These are phyloP conservation scores for Boletus rufocinnamomeus DNA, from an alignment of 768 basidiomycete genomes.

Conservation along the genomic window DNA sequence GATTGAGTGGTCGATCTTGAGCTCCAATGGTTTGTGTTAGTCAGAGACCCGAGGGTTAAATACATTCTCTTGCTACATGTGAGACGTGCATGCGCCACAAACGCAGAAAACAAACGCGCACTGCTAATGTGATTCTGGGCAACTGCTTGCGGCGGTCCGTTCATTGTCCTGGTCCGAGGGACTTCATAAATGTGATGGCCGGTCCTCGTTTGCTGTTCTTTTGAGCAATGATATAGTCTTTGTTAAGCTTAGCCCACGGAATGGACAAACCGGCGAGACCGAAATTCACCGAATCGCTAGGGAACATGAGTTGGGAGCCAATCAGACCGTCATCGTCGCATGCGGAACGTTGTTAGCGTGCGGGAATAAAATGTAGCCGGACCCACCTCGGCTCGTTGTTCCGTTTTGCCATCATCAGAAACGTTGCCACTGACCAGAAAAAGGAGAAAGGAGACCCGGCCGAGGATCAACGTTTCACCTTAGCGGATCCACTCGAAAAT, in stretches of 20 bases:
- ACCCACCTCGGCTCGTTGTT: not conserved
- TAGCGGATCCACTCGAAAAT: not conserved
- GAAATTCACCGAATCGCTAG: not conserved
- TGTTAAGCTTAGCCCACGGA: not conserved
- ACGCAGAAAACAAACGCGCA: conserved; percentile 6
- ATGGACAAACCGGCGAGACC: not conserved
- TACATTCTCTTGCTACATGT: too few relatives aligned
- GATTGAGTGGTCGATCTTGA: not conserved
- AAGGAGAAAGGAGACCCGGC: not conserved
- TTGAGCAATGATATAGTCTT: not conserved
- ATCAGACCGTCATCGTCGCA: not conserved
- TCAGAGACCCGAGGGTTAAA: conserved; percentile 11
- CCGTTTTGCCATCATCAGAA: not conserved
- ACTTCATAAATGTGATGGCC: not conserved
- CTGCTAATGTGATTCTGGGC: conserved; percentile 1
- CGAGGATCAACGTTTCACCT: too few relatives aligned
- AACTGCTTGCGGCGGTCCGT: not conserved
- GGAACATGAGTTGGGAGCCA: not conserved
- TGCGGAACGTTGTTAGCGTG: not conserved
- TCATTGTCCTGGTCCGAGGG: not conserved
- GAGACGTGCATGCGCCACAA: not conserved
- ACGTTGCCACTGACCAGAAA: not conserved
- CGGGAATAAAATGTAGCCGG: not conserved
- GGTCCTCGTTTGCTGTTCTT: not conserved
- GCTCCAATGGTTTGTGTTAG: not conserved